Evolutionary conservation across 495 filamentous ascomycete genomes (phyloP).

Genomic region (Talaromyces thailandensis): DNA sequence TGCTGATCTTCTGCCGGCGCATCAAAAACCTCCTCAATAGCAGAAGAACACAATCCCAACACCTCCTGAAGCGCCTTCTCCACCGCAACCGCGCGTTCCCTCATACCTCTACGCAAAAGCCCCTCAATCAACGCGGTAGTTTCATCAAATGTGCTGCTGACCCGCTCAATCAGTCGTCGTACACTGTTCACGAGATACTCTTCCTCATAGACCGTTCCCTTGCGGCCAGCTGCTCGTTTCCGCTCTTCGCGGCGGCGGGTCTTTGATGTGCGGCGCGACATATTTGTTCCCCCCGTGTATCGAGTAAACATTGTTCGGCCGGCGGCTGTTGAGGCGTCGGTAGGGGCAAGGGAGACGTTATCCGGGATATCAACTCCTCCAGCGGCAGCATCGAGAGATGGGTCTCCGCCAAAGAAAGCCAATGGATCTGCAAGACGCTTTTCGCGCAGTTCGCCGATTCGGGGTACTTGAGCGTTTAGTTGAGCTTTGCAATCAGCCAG

Average conservation of each 20-base stretch:
- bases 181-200: conserved; percentile 90
- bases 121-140: conserved; percentile 63
- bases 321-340: conserved; percentile 65
- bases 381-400: conserved; percentile 32
- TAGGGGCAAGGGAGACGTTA: conserved; percentile 83
- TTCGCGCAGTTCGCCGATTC: conserved; percentile 68
- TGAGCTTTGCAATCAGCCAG: conserved; percentile 86
- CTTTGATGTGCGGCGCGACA: conserved; percentile 69
- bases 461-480: conserved; percentile 71
- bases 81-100: conserved; percentile 72
- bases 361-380: conserved; percentile 67
- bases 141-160: conserved; percentile 63
- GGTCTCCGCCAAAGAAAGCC: conserved; percentile 65
- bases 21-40: conserved; percentile 60
- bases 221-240: conserved; percentile 87
- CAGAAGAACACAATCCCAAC: conserved; percentile 52
- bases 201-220: conserved; percentile 95
- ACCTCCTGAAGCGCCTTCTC: conserved; percentile 66
- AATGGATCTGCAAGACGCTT: conserved; percentile 78
- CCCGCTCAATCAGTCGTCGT: conserved; percentile 70
- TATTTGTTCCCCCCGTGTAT: conserved; percentile 69
- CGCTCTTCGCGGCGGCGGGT: conserved; percentile 83
- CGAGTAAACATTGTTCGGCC: conserved; percentile 75
- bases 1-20: conserved; percentile 11
- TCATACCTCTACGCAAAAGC: conserved; percentile 70